Evolutionary conservation across 192 early-diverging fungal species (phyloP).

Genomic region (Backusella psychrophila): DNA sequence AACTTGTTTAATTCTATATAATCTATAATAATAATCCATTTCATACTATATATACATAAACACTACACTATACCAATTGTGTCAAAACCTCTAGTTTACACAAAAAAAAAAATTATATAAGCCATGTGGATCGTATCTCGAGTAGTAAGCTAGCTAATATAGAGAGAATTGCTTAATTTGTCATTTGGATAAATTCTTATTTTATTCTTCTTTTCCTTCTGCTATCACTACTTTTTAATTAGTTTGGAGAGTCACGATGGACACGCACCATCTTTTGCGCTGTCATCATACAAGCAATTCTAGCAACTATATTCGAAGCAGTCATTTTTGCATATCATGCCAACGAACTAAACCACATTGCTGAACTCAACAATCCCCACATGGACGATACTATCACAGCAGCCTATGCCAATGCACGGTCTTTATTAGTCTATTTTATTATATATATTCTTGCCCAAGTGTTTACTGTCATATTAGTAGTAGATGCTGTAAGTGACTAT

Average conservation of each 20-base stretch:
- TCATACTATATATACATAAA: too few relatives aligned
- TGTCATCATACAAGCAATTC: constrained; percentile 21
- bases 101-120: constrained; percentile 1
- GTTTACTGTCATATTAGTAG: constrained; percentile 77
- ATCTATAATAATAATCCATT: background rate
- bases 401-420: constrained; percentile 44
- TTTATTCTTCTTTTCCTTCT: background rate
- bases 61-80: background rate
- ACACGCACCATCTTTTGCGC: constrained; percentile 36
- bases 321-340: constrained; percentile 32
- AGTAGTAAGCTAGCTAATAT: constrained; percentile 24
- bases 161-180: background rate
- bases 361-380: background rate
- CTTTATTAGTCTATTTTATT: constrained; percentile 78
- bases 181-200: background rate
- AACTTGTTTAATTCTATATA: constrained; percentile 1
- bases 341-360: constrained; percentile 19
- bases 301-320: constrained; percentile 36
- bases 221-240: background rate
- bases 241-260: constrained; percentile 44
- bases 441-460: constrained; percentile 87
- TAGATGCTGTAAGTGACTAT: constrained; percentile 67
- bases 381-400: constrained; percentile 1
- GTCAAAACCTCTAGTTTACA: background rate
- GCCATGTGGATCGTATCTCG: constrained; percentile 40